A percentile compares a stretch with the other conserved stretches of the same genome.
Evolutionary conservation across 257 asterid species (phyloP).

Genomic region (Gynochthodes officinalis): DNA sequence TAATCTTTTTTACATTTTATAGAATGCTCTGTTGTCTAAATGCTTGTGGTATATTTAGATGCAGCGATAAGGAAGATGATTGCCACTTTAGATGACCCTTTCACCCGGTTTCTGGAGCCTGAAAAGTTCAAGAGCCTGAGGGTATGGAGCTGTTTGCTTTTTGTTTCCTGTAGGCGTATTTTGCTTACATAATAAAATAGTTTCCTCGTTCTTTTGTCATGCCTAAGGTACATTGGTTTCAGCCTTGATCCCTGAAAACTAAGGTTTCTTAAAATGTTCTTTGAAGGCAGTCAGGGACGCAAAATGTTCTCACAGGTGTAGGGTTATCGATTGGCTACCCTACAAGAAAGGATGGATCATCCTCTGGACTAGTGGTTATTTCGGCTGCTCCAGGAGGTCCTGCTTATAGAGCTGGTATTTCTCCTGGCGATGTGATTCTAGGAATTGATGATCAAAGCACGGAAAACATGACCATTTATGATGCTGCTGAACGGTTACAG

Average conservation of each 20-base stretch:
- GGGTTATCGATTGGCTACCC: slow-evolving; percentile 94
- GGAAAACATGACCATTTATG: slow-evolving; percentile 81
- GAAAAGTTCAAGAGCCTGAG: slow-evolving; percentile 79
- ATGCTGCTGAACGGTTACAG: slow-evolving; percentile 93
- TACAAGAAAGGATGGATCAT: slow-evolving; percentile 48
- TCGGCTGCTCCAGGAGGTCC: slow-evolving; percentile 98
- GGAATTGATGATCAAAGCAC: slow-evolving; percentile 77
- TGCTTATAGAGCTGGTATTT: slow-evolving; percentile 81
- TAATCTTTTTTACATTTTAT: not conserved
- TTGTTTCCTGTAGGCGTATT: slow-evolving; percentile 13
- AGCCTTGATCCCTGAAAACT: slow-evolving; percentile 19
- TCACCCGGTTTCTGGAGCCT: slow-evolving; percentile 97
- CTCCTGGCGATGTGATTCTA: slow-evolving; percentile 77
- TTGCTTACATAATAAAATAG: not conserved
- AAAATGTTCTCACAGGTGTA: slow-evolving; percentile 84
- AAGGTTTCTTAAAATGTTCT: slow-evolving; percentile 37
- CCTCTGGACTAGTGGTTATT: slow-evolving; percentile 77
- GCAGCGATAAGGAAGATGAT: slow-evolving; percentile 91
- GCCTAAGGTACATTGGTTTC: slow-evolving; percentile 10
- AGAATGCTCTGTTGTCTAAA: slow-evolving; percentile 5
- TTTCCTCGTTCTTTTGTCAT: not conserved
- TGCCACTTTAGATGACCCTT: slow-evolving; percentile 91
- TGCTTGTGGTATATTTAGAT: slow-evolving; percentile 40
- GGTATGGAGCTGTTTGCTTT: slow-evolving; percentile 50
- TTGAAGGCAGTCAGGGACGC: slow-evolving; percentile 99